Evolutionary conservation across 805 yeast genomes (phyloP), one percentile per base, ranked within the genome.

Genomic region (Candida sithepensis): DNA sequence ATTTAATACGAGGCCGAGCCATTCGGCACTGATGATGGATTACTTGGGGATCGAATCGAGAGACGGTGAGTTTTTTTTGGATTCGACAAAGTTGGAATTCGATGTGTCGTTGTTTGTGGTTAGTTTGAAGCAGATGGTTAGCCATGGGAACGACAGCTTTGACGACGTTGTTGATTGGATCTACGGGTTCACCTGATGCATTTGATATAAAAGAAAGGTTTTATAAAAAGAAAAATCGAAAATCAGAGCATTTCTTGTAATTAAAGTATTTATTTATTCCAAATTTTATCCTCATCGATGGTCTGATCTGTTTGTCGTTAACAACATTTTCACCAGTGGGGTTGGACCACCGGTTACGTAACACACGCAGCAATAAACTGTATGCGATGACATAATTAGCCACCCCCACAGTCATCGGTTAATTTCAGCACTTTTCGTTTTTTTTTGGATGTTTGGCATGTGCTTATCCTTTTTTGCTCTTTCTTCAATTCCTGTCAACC

Each of bases 91-190:
- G 32, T 38, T 61, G 13, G 43, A 45, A 20, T 51, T 60, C 33
- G 67, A 61, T 39, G 32, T 61, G 12, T 53, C 59, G 6, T 24
- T 63, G 40, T 58, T 57, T 28, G 36, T 59, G 16, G 44, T 57
- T 30, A 59, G 62, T 41, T 50, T 60, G 44, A 54, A 52, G 38
- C 42, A 41, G 18, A 28, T 42, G 4, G 10, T 43, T 20, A 36
- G 10, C 14, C n/a, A 30, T 41, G 47, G 44, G 13, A 44, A 43
- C n/a, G 61, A 56, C 23, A 16, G 43, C 5, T 34, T 58, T 12
- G 43, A 49, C 4, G 60, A 55, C 14, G 34, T 60, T 5, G 33
- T 53, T n/a, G 39, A 46, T 14, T 62, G 65, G 66, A 53, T 62
- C 21, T 42, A 51, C 2, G 43, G 54, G 18, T 45, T 24, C 42